Evolutionary conservation across 2,329 filamentous ascomycete species (phyloP), one percentile per base, ranked within the genome.

Genomic region (Chaetomiaceae sp.): DNA sequence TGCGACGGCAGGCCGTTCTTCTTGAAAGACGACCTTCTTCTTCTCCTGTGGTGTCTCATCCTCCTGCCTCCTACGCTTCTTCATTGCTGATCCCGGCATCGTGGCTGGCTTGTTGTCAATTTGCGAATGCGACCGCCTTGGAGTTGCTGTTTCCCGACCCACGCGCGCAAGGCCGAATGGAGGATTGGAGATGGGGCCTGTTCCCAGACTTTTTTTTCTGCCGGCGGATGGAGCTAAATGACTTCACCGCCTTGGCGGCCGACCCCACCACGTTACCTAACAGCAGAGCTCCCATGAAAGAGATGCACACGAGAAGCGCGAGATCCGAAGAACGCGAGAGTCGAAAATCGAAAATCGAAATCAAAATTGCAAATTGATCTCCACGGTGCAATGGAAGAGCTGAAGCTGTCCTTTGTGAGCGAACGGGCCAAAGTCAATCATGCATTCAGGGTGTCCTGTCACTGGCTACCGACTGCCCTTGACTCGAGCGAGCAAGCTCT

Each of bases 191-290:
- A 21, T 33, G 20, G 27, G 41, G 14, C n/a, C 20, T 21, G 31
- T 27, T 33, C 23, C 23, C 47, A 8, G 19, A 51, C 39, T 49
- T 57, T 59, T 59, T 58, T 57, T 59, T 58, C 55, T 58, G 55
- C 57, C 55, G 39, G 44, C 43, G 35, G 27, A 34, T 48, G 17
- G 44, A 31, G 12, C 31, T 20, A 6, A 16, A 21, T 14, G 4
- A 4, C n/a, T 33, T 56, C 52, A 58, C 56, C 54, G 56, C 54
- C 51, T 49, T 50, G 8, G 19, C n/a, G 1, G 8, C 25, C 1
- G 10, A 19, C 43, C 50, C 44, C 42, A 48, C 41, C 23, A 37
- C 17, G 19, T 43, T 20, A 10, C 25, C 6, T 27, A 6, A 27
- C 38, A 44, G 21, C 44, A 46, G n/a, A 16, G 21, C 34, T 23